Evolutionary conservation across 768 basidiomycete genomes (phyloP), one percentile per base, ranked within the genome.

Genomic region (Pisolithus sp.): DNA sequence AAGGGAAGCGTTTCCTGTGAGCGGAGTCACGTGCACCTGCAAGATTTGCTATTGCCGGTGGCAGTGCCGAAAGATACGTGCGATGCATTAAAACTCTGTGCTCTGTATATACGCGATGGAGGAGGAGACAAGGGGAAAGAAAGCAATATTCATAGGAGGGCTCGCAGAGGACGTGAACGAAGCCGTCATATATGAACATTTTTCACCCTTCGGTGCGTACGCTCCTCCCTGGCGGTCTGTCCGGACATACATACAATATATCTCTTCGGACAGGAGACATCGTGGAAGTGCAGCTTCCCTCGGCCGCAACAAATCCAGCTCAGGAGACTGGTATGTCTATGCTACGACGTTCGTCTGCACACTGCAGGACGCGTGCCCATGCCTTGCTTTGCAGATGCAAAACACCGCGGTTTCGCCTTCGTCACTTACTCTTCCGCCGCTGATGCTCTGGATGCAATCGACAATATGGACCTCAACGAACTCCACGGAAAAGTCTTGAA

Each of bases 401-500:
- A 88, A 71, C 90, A 92, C 67, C 83, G 93, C 42, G 95, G 94
- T 9, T 97, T 93, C 71, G 95, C 86, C 8, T 97, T 97, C 64
- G 81, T 97, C 45, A 93, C 93, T 2, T 98, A 81, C 65, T 71
- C 82, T 10, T 86, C 85, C 7, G 65, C 87, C 8, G 78, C 79
- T 21, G 92, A 95, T 68, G 93, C 95, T 5, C 87, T 90, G 63
- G 94, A 97, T 66, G 95, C 95, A 26, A 95, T 97, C 54, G 95
- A 98, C 75, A 98, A 98, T 72, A 97, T 93, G 90, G 93, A 98
- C 69, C 73, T 94, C 69, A 96, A 95, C 62, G 93, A 94, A 65
- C 74, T 89, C 53, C 77, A 73, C 46, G 91, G 84, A 46, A 80
- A 79, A 53, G 84, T 87, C 48, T 70, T 89, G 55, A 89, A 85